These are phyloP conservation scores for Trichoderma orchidacearum DNA, from an alignment of 495 filamentous ascomycete genomes.

Conservation along the genomic window DNA sequence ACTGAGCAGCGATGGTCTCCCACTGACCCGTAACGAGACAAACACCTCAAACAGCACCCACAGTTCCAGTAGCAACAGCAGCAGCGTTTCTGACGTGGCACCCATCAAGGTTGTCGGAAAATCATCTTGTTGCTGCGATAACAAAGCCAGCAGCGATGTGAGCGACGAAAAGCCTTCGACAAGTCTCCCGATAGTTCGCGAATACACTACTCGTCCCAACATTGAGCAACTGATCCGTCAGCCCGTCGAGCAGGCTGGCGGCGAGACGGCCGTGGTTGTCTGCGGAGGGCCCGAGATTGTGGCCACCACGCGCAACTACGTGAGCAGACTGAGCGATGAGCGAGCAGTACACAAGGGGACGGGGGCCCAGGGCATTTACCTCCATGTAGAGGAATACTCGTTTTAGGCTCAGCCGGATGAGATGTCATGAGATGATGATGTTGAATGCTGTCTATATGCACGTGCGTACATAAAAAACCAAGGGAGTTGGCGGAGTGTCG, in stretches of 20 bases:
- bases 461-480: neutral
- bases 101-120: neutral
- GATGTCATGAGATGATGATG: neutral
- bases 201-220: conserved; percentile 25
- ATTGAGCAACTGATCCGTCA: conserved; percentile 27
- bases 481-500: neutral
- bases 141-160: neutral
- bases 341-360: conserved; percentile 84
- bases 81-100: neutral
- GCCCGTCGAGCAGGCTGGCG: conserved; percentile 57
- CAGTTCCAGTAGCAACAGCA: conserved; percentile 4
- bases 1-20: conserved; percentile 4
- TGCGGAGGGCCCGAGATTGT: conserved; percentile 62
- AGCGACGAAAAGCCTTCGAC: neutral
- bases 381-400: conserved; percentile 36
- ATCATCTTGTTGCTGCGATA: neutral
- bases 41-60: neutral
- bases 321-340: conserved; percentile 66
- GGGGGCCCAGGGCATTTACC: conserved; percentile 60
- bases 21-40: neutral
- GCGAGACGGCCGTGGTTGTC: conserved; percentile 73
- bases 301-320: conserved; percentile 48
- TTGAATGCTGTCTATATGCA: neutral
- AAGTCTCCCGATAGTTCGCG: conserved; percentile 10
- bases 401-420: conserved; percentile 14